These are phyloP conservation scores for Phytopythium montanum DNA, from an alignment of 352 stramenopile species.

Conservation along the genomic window DNA sequence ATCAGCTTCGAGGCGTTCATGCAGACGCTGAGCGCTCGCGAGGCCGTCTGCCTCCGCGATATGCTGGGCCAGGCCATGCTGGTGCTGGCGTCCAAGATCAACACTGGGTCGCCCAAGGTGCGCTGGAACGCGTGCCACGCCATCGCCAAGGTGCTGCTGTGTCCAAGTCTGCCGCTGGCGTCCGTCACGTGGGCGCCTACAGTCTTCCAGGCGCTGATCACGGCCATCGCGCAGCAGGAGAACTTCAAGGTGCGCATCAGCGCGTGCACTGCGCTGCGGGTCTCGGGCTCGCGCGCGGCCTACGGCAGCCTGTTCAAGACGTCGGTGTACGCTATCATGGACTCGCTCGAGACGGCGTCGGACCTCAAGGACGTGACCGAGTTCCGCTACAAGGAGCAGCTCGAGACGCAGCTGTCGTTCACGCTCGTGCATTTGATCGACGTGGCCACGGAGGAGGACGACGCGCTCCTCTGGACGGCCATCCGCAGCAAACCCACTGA, in stretches of 20 bases:
- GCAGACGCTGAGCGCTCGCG: conserved; percentile 23
- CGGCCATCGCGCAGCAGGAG: conserved; percentile 77
- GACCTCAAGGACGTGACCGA: conserved; percentile 86
- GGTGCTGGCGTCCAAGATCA: conserved; percentile 69
- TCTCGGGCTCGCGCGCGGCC: conserved; percentile 57
- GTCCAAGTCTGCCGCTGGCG: conserved; percentile 67
- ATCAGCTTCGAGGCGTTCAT: conserved; percentile 69
- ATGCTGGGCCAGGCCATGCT: conserved; percentile 67
- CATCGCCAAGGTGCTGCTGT: conserved; percentile 84
- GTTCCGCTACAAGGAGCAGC: conserved; percentile 89
- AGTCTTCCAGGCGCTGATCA: conserved; percentile 76
- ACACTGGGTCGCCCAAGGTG: conserved; percentile 78
- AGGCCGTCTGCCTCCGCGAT: conserved; percentile 37
- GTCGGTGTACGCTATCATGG: conserved; percentile 56
- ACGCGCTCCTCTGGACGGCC: conserved; percentile 59
- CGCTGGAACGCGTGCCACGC: conserved; percentile 87
- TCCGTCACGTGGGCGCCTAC: conserved; percentile 71
- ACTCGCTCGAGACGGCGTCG: conserved; percentile 80
- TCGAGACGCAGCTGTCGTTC: conserved; percentile 86
- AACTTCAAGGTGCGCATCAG: conserved; percentile 90
- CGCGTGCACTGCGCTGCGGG: conserved; percentile 68
- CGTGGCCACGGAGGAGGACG: conserved; percentile 69
- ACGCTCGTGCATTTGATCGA: conserved; percentile 82
- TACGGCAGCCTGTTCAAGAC: conserved; percentile 74
- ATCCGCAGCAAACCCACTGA: conserved; percentile 58